phyloP scores from a whole-genome alignment of 805 yeast species.

The Kazachstania africana region DNA sequence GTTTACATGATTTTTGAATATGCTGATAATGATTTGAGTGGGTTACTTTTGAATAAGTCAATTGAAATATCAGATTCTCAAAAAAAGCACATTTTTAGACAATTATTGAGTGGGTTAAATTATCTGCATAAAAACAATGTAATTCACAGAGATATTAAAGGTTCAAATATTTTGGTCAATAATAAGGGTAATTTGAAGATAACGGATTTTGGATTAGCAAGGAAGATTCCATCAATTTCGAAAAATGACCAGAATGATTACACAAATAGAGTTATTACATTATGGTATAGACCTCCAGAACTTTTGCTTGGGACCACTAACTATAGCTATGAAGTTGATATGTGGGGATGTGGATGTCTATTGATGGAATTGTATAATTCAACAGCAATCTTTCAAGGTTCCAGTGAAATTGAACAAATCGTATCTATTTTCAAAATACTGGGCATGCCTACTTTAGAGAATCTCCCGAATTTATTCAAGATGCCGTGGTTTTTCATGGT shows the following conservation, averaged over 20 bases:
- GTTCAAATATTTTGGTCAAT: slow-evolving; percentile 63
- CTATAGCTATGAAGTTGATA: slow-evolving; percentile 83
- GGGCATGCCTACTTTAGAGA: slow-evolving; percentile 70
- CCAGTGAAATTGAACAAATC: slow-evolving; percentile 78
- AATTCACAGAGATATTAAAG: slow-evolving; percentile 73
- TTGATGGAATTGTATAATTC: slow-evolving; percentile 69
- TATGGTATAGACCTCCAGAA: slow-evolving; percentile 98
- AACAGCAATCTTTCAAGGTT: slow-evolving; percentile 73
- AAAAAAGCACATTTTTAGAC: slow-evolving; percentile 54
- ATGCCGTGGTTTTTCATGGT: slow-evolving; percentile 92
- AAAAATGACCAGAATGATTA: slow-evolving; percentile 50
- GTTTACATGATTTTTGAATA: slow-evolving; percentile 89
- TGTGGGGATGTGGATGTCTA: slow-evolving; percentile 95
- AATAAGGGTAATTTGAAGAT: slow-evolving; percentile 52
- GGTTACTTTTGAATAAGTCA: slow-evolving; percentile 67
- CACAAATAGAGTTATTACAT: slow-evolving; percentile 88
- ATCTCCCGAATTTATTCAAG: slow-evolving; percentile 69
- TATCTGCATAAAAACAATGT: slow-evolving; percentile 59
- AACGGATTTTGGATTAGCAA: slow-evolving; percentile 75
- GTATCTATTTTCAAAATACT: slow-evolving; percentile 62
- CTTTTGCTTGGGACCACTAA: slow-evolving; percentile 79
- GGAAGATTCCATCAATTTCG: slow-evolving; percentile 43
- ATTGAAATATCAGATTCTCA: slow-evolving; percentile 51
- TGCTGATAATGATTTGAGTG: slow-evolving; percentile 87
- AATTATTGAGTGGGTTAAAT: slow-evolving; percentile 53